phyloP scores from a whole-genome alignment of 2,329 filamentous ascomycete genomes.

The Phaeosphaeriaceae sp. region DNA sequence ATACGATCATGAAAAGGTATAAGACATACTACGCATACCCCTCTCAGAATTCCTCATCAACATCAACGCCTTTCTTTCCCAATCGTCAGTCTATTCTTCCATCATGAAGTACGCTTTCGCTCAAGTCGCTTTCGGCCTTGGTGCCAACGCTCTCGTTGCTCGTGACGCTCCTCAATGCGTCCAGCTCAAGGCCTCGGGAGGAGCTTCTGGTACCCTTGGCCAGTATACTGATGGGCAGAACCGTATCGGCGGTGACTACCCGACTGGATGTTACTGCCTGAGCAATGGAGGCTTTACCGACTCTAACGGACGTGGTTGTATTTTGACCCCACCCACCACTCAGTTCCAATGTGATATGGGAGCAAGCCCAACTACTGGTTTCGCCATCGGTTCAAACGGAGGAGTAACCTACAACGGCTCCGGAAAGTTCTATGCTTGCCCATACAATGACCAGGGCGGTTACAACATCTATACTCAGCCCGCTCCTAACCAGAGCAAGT shows the following conservation, averaged over 20 bases:
- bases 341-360: slow-evolving; percentile 70
- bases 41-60: not conserved
- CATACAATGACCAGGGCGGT: slow-evolving; percentile 62
- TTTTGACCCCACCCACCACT: slow-evolving; percentile 66
- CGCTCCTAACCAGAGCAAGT: slow-evolving; percentile 55
- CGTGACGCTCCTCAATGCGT: slow-evolving; percentile 27
- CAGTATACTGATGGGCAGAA: slow-evolving; percentile 68
- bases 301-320: slow-evolving; percentile 65
- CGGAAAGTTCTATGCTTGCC: slow-evolving; percentile 67
- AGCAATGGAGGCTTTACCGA: slow-evolving; percentile 61
- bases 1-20: not conserved
- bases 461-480: slow-evolving; percentile 64
- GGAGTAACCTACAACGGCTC: slow-evolving; percentile 61
- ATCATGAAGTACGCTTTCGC: slow-evolving; percentile 34
- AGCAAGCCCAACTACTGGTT: slow-evolving; percentile 59
- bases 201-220: slow-evolving; percentile 60
- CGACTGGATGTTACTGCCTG: slow-evolving; percentile 63
- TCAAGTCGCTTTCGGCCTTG: slow-evolving; percentile 27
- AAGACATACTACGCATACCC: not conserved
- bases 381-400: slow-evolving; percentile 63
- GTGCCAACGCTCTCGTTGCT: slow-evolving; percentile 31
- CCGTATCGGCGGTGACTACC: slow-evolving; percentile 61
- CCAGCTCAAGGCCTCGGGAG: slow-evolving; percentile 27
- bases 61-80: slow-evolving; percentile 2
- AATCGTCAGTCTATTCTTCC: not conserved